Evolutionary conservation across 352 stramenopile genomes (phyloP), one percentile per base, ranked within the genome.

Genomic region (Halophytophthora polymorphica): DNA sequence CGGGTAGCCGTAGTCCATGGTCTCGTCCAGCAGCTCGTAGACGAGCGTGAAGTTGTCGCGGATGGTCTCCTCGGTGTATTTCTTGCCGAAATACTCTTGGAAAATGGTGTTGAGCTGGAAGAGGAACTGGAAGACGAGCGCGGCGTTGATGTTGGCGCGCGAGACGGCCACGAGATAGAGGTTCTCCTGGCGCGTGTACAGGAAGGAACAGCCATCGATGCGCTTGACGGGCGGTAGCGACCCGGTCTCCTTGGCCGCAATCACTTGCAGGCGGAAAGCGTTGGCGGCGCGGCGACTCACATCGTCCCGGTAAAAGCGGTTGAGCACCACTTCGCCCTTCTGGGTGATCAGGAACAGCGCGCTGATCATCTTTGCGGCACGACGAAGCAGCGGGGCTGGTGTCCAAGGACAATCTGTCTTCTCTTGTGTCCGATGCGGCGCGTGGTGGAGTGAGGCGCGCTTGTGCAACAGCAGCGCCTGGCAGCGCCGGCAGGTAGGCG

Each of bases 1-100:
- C 23, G 96, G 96, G 73, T 99, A 99, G 6, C 97, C 96, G 85
- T 98, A 98, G 75, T 99, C 97, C 93, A 99, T 98, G 6, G 96
- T 98, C 66, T 99, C 96, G 58, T 99, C 97, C 62, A 99, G 91
- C 25, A 99, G 83, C 78, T 99, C 97, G 56, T 99, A 99, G 54
- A 99, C 96, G 28, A 99, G 80, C 43, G 96, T 99, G 74, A 99
- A 98, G 72, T 99, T 99, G 67, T 98, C 97, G 37, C 94, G 83
- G 56, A 99, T 94, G 45, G 88, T 95, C 50, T 98, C 96, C 65
- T 99, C 96, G 48, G 93, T 96, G 74, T 99, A 98, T 53, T 98
- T 96, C 54, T 98, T 95, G 42, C 94, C 94, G 60, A 99, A 96
- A 66, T 99, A 99, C 50, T 96, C 93, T 63, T 98, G 98, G 48